Evolutionary conservation across 306 rosid species (phyloP).

Genomic region (Elaeagnus macrophylla): DNA sequence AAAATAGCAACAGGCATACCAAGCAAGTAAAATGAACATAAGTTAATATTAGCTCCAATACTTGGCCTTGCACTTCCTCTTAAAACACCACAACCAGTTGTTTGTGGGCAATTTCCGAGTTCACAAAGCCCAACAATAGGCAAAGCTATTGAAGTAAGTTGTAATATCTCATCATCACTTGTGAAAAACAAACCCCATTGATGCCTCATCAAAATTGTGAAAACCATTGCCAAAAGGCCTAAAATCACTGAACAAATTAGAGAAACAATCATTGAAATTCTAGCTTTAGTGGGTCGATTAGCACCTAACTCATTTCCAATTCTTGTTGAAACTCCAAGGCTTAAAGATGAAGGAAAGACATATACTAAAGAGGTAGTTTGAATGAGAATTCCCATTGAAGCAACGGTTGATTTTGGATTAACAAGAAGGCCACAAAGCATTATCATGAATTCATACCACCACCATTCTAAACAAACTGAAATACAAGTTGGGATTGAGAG

Average conservation of each 20-base stretch:
- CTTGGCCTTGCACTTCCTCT: conserved; percentile 84
- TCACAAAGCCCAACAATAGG: conserved; percentile 83
- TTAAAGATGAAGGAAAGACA: conserved; percentile 78
- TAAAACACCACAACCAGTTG: conserved; percentile 81
- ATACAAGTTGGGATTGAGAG: conserved; percentile 77
- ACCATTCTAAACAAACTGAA: conserved; percentile 94
- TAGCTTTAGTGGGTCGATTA: conserved; percentile 60
- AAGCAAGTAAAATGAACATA: conserved; percentile 77
- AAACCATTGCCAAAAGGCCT: conserved; percentile 60
- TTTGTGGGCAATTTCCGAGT: conserved; percentile 94
- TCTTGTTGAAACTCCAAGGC: conserved; percentile 80
- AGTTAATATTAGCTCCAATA: conserved; percentile 74
- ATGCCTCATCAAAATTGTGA: conserved; percentile 61
- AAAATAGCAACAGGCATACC: conserved; percentile 81
- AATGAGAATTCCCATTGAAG: conserved; percentile 89
- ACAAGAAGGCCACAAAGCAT: conserved; percentile 66
- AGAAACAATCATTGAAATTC: conserved; percentile 67
- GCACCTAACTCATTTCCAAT: conserved; percentile 79
- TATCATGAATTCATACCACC: conserved; percentile 99
- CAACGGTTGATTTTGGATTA: conserved; percentile 72
- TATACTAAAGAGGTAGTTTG: conserved; percentile 81
- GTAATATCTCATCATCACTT: conserved; percentile 38
- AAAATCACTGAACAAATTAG: conserved; percentile 40
- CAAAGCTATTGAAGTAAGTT: conserved; percentile 67
- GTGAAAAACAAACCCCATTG: conserved; percentile 83